A percentile compares a stretch with the other conserved stretches of the same genome.
These are phyloP conservation scores for Tanacetum coccineum DNA, from an alignment of 129 eudicot genomes.

Conservation along the genomic window DNA sequence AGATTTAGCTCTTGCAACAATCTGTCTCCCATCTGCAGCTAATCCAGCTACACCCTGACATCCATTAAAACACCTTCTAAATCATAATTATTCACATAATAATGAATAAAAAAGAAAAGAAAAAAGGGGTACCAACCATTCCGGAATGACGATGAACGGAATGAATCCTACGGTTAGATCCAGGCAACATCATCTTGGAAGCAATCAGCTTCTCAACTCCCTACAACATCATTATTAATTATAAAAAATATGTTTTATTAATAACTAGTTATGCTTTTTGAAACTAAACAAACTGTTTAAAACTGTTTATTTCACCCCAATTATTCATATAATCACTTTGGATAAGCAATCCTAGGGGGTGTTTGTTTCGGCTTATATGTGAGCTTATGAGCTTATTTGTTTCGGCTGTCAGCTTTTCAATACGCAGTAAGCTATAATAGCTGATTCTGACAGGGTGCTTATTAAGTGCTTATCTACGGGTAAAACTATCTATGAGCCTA, in stretches of 20 bases:
- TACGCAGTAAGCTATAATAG: no score
- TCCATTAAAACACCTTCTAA: constrained; percentile 2
- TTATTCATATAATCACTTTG: no score
- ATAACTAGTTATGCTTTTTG: not conserved
- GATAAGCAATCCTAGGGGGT: no score
- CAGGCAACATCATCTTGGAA: constrained; percentile 99
- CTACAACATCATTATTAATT: constrained; percentile 30
- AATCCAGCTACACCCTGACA: constrained; percentile 93
- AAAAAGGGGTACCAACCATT: constrained; percentile 30
- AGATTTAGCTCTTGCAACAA: constrained; percentile 90
- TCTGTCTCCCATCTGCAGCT: constrained; percentile 99
- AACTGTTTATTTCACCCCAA: no score
- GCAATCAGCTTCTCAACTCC: constrained; percentile 97
- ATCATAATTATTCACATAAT: not conserved
- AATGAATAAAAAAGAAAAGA: not conserved
- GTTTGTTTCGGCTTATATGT: no score
- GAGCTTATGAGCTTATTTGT: no score
- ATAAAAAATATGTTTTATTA: not conserved
- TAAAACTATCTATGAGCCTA: no score
- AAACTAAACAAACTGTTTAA: not conserved
- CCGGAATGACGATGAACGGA: constrained; percentile 98
- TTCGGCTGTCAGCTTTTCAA: no score
- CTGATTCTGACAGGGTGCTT: no score
- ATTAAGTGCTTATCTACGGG: no score
- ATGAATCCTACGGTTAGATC: constrained; percentile 90